Percentiles rank a stretch among this genome's conserved stretches.
These are phyloP conservation scores for Sporopachydermia quercuum DNA, from an alignment of 805 yeast species.

Conservation along the genomic window DNA sequence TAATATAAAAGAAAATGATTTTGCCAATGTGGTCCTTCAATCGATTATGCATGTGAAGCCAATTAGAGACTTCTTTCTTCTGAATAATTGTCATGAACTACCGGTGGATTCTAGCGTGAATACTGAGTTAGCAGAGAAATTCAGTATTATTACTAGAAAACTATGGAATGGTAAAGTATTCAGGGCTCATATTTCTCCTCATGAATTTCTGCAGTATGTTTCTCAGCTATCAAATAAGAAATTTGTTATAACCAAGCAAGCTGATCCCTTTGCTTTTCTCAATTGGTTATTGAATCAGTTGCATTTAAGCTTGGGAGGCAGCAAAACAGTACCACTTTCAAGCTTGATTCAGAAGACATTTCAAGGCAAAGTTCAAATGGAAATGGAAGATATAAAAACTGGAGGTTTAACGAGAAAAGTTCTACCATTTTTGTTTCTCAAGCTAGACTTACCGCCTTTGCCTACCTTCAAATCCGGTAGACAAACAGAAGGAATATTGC, in stretches of 20 bases:
- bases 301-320: slow-evolving; percentile 19
- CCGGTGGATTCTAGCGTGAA: slow-evolving; percentile 7
- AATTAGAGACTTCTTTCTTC: slow-evolving; percentile 32
- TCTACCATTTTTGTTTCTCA: slow-evolving; percentile 33
- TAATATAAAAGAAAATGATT: slow-evolving; percentile 34
- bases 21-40: slow-evolving; percentile 43
- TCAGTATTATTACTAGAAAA: slow-evolving; percentile 36
- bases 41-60: slow-evolving; percentile 36
- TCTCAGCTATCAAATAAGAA: slow-evolving; percentile 27
- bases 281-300: slow-evolving; percentile 44
- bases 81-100: slow-evolving; percentile 10
- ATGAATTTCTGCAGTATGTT: slow-evolving; percentile 41
- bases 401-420: slow-evolving; percentile 12
- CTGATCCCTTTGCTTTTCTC: slow-evolving; percentile 42
- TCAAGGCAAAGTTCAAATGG: slow-evolving; percentile 37
- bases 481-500: slow-evolving; percentile 34
- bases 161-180: slow-evolving; percentile 51
- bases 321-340: slow-evolving; percentile 12
- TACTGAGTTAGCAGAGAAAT: slow-evolving; percentile 25
- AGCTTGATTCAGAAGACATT: slow-evolving; percentile 23
- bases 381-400: slow-evolving; percentile 15
- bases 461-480: slow-evolving; percentile 40
- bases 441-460: slow-evolving; percentile 43
- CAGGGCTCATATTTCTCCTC: slow-evolving; percentile 51
- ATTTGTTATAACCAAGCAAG: slow-evolving; percentile 24